phyloP scores from a whole-genome alignment of 352 stramenopile genomes.

The Phytophthora cactorum region DNA sequence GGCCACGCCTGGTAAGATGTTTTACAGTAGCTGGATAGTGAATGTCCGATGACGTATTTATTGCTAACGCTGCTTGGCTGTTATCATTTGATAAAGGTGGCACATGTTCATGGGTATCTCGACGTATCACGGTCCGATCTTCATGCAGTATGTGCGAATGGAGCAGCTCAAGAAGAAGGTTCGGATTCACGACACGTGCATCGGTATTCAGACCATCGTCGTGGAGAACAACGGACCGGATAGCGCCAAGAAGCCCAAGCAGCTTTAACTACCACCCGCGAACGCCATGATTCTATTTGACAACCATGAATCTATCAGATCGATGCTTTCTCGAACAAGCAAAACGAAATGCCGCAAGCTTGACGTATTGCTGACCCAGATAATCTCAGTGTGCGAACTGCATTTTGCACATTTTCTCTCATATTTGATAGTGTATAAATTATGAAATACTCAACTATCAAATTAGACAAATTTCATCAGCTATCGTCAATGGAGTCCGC shows the following conservation, averaged over 20 bases:
- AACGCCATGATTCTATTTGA: background rate
- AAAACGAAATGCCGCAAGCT: constrained; percentile 1
- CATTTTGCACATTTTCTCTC: background rate
- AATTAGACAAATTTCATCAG: constrained; percentile 1
- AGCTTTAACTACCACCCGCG: constrained; percentile 26
- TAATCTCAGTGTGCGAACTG: background rate
- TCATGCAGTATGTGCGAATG: constrained; percentile 89
- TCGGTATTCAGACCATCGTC: constrained; percentile 76
- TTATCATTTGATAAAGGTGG: constrained; percentile 50
- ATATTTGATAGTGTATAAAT: background rate
- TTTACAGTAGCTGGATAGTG: background rate
- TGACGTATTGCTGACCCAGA: background rate
- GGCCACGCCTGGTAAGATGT: constrained; percentile 72
- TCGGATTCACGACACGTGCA: constrained; percentile 51
- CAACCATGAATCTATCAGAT: constrained; percentile 1
- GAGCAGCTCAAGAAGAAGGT: constrained; percentile 75
- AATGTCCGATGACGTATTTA: background rate
- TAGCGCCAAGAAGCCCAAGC: constrained; percentile 40
- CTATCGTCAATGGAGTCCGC: constrained; percentile 21
- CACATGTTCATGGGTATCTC: constrained; percentile 85
- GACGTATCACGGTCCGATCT: constrained; percentile 79
- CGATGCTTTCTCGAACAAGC: background rate
- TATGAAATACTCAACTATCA: background rate
- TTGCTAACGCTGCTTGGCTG: constrained; percentile 6
- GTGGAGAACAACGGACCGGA: constrained; percentile 37